Evolutionary conservation across 225 moss, liverwort and hornwort species (phyloP).

Genomic region (Marchantia polymorpha): DNA sequence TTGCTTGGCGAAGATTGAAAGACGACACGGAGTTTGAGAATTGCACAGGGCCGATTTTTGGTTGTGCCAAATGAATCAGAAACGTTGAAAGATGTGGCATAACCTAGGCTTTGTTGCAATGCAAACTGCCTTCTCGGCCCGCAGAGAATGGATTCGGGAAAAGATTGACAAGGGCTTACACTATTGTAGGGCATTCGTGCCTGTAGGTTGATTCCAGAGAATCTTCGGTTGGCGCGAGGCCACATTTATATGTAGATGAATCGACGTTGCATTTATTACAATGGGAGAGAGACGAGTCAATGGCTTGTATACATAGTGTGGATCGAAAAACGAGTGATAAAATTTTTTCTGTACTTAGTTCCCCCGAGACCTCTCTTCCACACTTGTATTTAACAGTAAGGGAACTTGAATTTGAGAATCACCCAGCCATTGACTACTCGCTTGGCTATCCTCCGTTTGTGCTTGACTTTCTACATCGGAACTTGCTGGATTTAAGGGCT

Average conservation of each 20-base stretch:
- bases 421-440: background rate
- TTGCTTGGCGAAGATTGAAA: too few species aligned
- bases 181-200: too few species aligned
- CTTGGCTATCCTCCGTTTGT: background rate
- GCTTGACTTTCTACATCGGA: conserved; percentile 21
- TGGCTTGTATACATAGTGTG: background rate
- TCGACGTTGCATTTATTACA: background rate
- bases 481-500: background rate
- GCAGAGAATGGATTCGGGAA: too few species aligned
- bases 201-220: background rate
- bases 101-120: too few species aligned
- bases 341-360: background rate
- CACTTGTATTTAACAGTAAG: background rate
- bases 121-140: too few species aligned
- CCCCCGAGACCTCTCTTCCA: background rate
- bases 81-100: too few species aligned
- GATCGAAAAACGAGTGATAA: background rate
- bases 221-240: background rate
- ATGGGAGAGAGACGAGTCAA: background rate
- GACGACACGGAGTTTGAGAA: too few species aligned
- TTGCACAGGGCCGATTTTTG: too few species aligned
- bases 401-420: conserved; percentile 5
- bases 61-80: too few species aligned
- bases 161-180: too few species aligned
- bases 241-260: background rate